Percentiles rank a stretch among this genome's conserved stretches.
phyloP scores from a whole-genome alignment of 2,329 filamentous ascomycete genomes.

The Alternaria rosae region DNA sequence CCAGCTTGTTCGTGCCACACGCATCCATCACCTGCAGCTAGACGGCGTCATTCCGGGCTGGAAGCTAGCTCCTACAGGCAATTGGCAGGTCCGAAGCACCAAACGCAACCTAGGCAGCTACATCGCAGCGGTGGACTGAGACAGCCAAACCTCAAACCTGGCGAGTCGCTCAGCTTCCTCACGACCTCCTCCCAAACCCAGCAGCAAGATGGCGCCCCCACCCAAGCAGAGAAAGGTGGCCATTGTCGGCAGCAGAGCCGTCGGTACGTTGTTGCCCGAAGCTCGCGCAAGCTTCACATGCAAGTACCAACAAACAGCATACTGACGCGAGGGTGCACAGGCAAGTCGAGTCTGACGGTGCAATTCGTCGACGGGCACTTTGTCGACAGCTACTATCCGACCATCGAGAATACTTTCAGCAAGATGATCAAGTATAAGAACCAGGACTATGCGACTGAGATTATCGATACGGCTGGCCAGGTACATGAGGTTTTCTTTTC shows the following conservation, averaged over 20 bases:
- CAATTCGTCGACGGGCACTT: conserved; percentile 98
- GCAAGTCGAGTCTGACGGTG: conserved; percentile 96
- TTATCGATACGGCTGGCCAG: conserved; percentile 97
- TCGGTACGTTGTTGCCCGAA: conserved; percentile 65
- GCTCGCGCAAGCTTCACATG: conserved; percentile 26
- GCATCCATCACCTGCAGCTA: conserved; percentile 26
- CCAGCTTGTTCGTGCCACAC: conserved; percentile 12
- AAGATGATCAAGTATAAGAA: conserved; percentile 92
- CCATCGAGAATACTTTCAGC: conserved; percentile 98
- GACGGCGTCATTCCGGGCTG: conserved; percentile 30
- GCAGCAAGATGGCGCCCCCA: conserved; percentile 64
- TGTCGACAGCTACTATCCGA: conserved; percentile 98
- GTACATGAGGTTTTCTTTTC: conserved; percentile 57
- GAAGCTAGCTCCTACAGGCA: conserved; percentile 31
- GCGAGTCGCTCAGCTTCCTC: conserved; percentile 30
- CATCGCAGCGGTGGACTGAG: conserved; percentile 28
- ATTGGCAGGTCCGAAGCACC: conserved; percentile 27
- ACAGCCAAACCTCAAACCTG: conserved; percentile 27
- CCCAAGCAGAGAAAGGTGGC: conserved; percentile 94
- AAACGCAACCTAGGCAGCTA: conserved; percentile 34
- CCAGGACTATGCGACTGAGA: conserved; percentile 94
- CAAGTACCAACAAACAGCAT: conserved; percentile 9
- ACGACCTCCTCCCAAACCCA: conserved; percentile 19
- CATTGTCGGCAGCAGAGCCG: conserved; percentile 92
- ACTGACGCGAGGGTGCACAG: conserved; percentile 57